Conservation (phyloP, 2,329 filamentous ascomycete species). For the Aspergillus thermomutatus region DNA sequence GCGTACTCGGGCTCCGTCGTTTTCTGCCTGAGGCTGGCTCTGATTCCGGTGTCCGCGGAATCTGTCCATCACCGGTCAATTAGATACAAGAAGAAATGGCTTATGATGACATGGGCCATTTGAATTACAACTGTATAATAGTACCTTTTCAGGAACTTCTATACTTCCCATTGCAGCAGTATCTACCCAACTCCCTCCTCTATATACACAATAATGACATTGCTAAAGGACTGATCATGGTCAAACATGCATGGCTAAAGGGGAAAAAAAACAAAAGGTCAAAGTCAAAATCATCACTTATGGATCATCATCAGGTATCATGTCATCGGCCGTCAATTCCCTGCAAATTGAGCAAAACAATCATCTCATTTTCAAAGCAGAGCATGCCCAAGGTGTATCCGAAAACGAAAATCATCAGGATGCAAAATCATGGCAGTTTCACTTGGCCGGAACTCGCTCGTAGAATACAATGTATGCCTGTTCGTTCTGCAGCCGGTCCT, state of each 20-base stretch:
- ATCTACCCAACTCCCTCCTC: background rate
- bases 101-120: background rate
- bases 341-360: constrained; percentile 3
- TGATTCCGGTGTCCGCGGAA: background rate
- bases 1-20: constrained; percentile 12
- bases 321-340: background rate
- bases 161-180: background rate
- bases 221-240: background rate
- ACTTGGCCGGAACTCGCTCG: constrained; percentile 47
- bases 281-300: constrained; percentile 3
- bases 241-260: background rate
- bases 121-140: background rate
- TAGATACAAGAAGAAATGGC: too few relatives aligned
- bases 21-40: background rate
- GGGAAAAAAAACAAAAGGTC: background rate
- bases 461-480: constrained; percentile 66
- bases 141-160: background rate
- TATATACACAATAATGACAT: background rate
- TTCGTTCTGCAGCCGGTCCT: constrained; percentile 58
- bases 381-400: background rate
- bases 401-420: constrained; percentile 1
- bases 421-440: constrained; percentile 13
- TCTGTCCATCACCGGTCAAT: background rate
- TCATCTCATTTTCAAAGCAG: background rate
- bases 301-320: background rate